Percentiles rank a stretch among this genome's conserved stretches.
Conservation (phyloP, 2,329 filamentous ascomycete species). For the Neofusicoccum umdonicola region DNA sequence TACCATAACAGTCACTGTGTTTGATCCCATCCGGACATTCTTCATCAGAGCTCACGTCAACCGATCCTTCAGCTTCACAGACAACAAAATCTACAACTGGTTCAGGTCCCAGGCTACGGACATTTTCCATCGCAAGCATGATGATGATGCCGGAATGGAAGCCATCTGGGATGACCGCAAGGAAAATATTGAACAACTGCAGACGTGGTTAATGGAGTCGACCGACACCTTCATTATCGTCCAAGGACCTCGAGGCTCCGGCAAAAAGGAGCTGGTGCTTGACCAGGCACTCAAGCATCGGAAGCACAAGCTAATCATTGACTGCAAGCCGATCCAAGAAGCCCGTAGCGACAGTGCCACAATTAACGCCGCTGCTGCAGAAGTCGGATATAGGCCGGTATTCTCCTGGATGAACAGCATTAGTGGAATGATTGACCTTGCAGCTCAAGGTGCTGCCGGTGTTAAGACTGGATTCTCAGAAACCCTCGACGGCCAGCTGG, state of each 20-base stretch:
- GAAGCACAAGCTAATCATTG: slow-evolving; percentile 76
- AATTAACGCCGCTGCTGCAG: slow-evolving; percentile 74
- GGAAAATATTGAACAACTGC: slow-evolving; percentile 75
- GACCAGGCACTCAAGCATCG: slow-evolving; percentile 77
- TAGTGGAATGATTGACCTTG: slow-evolving; percentile 87
- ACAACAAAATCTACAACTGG: slow-evolving; percentile 76
- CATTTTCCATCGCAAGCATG: slow-evolving; percentile 57
- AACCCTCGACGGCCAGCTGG: slow-evolving; percentile 82
- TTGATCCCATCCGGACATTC: slow-evolving; percentile 91
- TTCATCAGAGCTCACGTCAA: slow-evolving; percentile 89
- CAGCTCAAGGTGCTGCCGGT: slow-evolving; percentile 88
- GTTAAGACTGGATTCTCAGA: slow-evolving; percentile 94
- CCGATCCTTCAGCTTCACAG: slow-evolving; percentile 68
- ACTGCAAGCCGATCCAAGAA: slow-evolving; percentile 92
- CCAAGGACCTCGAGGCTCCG: slow-evolving; percentile 86
- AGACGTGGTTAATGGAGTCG: slow-evolving; percentile 82
- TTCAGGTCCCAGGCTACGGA: slow-evolving; percentile 70
- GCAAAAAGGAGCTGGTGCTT: slow-evolving; percentile 83
- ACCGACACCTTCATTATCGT: slow-evolving; percentile 91
- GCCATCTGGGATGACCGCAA: slow-evolving; percentile 87
- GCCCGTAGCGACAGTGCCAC: slow-evolving; percentile 83
- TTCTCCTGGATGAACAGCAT: slow-evolving; percentile 97
- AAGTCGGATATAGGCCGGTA: slow-evolving; percentile 87
- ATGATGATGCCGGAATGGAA: slow-evolving; percentile 67
- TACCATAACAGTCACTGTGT: slow-evolving; percentile 79